Evolutionary conservation across 2,329 filamentous ascomycete species (phyloP), one percentile per base, ranked within the genome.

Genomic region (Sporothrix variecibatus): DNA sequence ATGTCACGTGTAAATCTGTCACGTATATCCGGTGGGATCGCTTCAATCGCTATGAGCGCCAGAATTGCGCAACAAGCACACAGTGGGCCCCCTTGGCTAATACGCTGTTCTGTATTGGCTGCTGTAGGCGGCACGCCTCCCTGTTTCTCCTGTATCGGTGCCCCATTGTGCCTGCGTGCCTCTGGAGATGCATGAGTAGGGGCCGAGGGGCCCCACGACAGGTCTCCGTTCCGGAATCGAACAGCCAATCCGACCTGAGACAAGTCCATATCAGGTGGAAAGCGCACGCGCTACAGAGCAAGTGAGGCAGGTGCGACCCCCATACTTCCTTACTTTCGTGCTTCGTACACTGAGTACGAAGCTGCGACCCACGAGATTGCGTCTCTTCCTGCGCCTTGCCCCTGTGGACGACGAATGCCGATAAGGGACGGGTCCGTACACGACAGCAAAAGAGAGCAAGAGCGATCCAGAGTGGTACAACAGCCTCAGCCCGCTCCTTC

Each of bases 61-160:
- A 4, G 15, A 46, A 46, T 20, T 67, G 62, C 40, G 56, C 56
- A 60, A 60, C 12, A 60, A 26, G 56, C 28, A 7, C 23, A n/a
- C 11, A 6, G 72, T 31, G 65, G 53, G 65, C 31, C 65, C 65
- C 65, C 64, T 38, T 43, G 28, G 56, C 67, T 51, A 70, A 73
- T 73, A 49, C 64, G 64, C 64, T 12, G 65, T 5, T 34, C 34
- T 43, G 67, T 31, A 73, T 73, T 73, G 72, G 67, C 65, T 65
- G 72, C 31, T 40, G 51, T 28, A 71, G 65, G 38, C 51, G 56
- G 9, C 58, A 34, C 20, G 4, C 40, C 23, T 3, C 23, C 15
- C 23, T 20, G 9, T 9, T 23, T 11, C 43, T 71, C 72, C 72
- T 74, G 68, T 71, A 74, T 74, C 68, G 72, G 43, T 20, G 43